Percentiles rank a stretch among this genome's conserved stretches.
Evolutionary conservation across 768 basidiomycete species (phyloP).

Genomic region (Lactarius hatsudake): DNA sequence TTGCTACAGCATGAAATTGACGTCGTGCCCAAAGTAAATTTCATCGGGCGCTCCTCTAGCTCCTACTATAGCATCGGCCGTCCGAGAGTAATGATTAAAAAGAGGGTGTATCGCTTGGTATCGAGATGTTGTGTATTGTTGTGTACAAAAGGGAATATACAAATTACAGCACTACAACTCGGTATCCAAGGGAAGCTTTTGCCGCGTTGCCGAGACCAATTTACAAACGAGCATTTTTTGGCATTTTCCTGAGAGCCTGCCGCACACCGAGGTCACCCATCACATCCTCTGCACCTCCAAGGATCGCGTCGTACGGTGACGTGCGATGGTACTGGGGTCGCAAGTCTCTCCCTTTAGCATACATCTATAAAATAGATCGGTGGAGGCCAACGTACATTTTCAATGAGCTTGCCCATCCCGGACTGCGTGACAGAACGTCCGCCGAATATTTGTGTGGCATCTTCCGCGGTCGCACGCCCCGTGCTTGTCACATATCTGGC

Average conservation of each 20-base stretch:
- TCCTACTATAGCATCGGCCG: neutral
- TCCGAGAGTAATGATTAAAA: neutral
- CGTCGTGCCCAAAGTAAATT: neutral
- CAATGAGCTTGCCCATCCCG: slow-evolving; percentile 83
- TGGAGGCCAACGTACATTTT: slow-evolving; percentile 51
- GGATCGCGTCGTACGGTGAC: slow-evolving; percentile 79
- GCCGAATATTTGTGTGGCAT: slow-evolving; percentile 84
- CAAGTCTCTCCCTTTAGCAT: slow-evolving; percentile 3
- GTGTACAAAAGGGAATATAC: neutral
- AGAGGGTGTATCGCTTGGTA: neutral
- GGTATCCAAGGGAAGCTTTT: neutral
- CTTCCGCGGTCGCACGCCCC: slow-evolving; percentile 65
- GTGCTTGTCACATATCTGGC: slow-evolving; percentile 63
- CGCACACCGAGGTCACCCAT: slow-evolving; percentile 71
- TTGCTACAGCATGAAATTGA: too few species aligned
- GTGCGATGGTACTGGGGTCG: slow-evolving; percentile 69
- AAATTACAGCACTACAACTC: neutral
- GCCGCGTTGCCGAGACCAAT: slow-evolving; percentile 8
- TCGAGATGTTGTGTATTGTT: neutral
- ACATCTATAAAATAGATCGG: neutral
- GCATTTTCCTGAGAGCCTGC: slow-evolving; percentile 71
- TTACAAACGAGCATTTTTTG: slow-evolving; percentile 45
- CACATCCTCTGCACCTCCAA: slow-evolving; percentile 78
- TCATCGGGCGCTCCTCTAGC: neutral
- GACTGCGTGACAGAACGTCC: slow-evolving; percentile 84